Conservation (phyloP, 768 basidiomycete genomes). For the Cystofilobasidium bisporidii region DNA sequence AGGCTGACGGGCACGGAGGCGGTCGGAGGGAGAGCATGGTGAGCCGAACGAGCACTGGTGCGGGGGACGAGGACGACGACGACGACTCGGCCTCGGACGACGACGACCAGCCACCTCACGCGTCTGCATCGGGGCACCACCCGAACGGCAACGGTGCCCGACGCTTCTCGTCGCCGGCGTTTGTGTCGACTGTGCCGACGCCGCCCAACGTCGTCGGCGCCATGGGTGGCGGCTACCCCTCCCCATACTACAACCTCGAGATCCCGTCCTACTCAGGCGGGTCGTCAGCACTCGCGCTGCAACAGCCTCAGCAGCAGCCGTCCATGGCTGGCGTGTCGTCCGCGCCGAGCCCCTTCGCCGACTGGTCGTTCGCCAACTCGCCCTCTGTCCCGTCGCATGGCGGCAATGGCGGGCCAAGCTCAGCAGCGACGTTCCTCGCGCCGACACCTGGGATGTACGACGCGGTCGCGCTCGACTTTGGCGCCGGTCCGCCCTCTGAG, state of each 20-base stretch:
- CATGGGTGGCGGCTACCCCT: background rate
- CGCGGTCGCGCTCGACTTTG: background rate
- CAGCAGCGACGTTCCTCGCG: background rate
- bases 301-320: background rate
- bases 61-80: background rate
- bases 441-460: conserved; percentile 3
- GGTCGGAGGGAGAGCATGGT: background rate
- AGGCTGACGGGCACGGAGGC: background rate
- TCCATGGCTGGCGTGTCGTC: background rate
- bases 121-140: too few species aligned
- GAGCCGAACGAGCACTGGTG: conserved; percentile 1
- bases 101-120: background rate
- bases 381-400: background rate
- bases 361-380: conserved; percentile 1
- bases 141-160: background rate
- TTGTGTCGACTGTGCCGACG: background rate
- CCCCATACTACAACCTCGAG: background rate
- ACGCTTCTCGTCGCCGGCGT: background rate
- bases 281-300: background rate
- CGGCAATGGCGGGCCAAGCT: background rate
- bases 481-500: background rate
- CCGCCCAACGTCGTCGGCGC: background rate
- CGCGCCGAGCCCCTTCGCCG: background rate
- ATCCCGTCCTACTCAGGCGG: background rate
- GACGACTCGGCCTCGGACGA: background rate